Evolutionary conservation across 2,329 filamentous ascomycete species (phyloP).

Genomic region (Leptosphaerulina australis): DNA sequence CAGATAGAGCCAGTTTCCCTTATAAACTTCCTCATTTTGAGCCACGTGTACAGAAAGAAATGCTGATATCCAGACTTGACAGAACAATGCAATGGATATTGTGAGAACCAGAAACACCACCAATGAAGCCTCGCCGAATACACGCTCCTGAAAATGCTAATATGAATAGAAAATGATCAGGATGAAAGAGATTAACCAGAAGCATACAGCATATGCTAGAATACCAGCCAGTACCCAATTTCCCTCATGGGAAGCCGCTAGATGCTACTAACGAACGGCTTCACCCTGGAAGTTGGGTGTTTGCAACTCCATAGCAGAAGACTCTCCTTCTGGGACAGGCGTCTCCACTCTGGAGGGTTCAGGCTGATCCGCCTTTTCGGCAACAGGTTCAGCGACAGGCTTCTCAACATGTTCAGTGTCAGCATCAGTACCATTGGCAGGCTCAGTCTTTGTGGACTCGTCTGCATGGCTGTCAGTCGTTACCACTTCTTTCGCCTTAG

Average conservation of each 20-base stretch:
- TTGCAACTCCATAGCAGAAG: constrained; percentile 32
- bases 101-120: constrained; percentile 31
- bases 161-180: constrained; percentile 20
- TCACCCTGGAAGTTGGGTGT: constrained; percentile 33
- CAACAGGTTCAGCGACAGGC: constrained; percentile 4
- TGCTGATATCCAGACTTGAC: constrained; percentile 27
- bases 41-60: background rate
- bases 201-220: background rate
- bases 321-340: constrained; percentile 28
- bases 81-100: constrained; percentile 15
- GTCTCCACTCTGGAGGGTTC: constrained; percentile 20
- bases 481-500: constrained; percentile 45
- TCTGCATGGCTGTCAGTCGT: constrained; percentile 35
- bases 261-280: constrained; percentile 27
- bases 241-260: background rate
- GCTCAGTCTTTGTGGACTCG: constrained; percentile 18
- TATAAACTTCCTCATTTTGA: background rate
- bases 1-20: constrained; percentile 3
- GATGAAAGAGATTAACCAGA: constrained; percentile 1
- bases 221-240: background rate
- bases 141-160: constrained; percentile 47
- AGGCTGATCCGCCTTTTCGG: constrained; percentile 8
- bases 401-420: constrained; percentile 2
- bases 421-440: constrained; percentile 4
- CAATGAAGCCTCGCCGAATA: constrained; percentile 37